A percentile compares a stretch with the other conserved stretches of the same genome.
These are phyloP conservation scores for Gastrolobium bilobum DNA, from an alignment of 306 rosid genomes.

Conservation along the genomic window DNA sequence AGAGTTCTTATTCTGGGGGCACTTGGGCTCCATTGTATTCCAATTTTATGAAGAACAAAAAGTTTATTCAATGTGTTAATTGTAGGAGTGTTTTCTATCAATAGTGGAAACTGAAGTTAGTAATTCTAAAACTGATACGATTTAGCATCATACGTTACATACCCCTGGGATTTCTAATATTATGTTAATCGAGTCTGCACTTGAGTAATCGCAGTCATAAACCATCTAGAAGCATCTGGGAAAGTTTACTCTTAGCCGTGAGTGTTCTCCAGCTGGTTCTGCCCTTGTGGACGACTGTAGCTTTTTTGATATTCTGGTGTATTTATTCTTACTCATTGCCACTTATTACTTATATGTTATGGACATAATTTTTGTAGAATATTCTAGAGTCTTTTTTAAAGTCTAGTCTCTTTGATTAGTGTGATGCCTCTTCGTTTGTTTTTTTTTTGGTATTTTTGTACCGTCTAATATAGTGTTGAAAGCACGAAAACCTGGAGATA, in stretches of 20 bases:
- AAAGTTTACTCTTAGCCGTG: slow-evolving; percentile 16
- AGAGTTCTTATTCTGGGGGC: neutral
- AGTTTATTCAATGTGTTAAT: neutral
- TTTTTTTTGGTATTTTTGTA: no score
- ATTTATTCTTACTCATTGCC: slow-evolving; percentile 6
- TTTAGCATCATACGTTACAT: neutral
- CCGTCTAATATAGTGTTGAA: no score
- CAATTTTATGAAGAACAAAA: slow-evolving; percentile 11
- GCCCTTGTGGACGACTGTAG: neutral
- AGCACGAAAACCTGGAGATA: no score
- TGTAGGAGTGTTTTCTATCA: neutral
- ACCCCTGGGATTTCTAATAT: slow-evolving; percentile 14
- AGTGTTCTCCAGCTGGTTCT: neutral
- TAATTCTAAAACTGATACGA: neutral
- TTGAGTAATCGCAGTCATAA: slow-evolving; percentile 19
- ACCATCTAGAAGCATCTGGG: neutral
- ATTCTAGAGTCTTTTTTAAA: no score
- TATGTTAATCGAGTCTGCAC: neutral
- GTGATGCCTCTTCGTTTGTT: no score
- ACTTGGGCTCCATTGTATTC: neutral
- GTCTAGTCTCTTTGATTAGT: no score
- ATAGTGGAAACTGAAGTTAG: neutral
- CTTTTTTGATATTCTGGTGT: neutral
- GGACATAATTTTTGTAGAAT: no score
- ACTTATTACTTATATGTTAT: neutral